Evolutionary conservation across 1,139 yeast species (phyloP).

Genomic region (Geotrichum siamense): DNA sequence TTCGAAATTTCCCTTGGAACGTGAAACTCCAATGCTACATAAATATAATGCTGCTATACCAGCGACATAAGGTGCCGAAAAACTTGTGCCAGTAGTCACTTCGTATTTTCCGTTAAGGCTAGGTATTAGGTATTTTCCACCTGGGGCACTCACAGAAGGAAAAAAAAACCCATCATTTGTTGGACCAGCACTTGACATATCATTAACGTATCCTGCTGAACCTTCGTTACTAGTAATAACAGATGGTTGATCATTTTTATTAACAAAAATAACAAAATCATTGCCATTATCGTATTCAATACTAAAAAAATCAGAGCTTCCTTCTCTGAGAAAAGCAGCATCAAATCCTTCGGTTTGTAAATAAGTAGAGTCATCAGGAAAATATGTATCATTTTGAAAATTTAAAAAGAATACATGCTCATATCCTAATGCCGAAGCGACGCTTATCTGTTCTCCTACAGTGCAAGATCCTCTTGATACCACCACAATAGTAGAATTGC

Average conservation of each 20-base stretch:
- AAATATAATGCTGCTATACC: slow-evolving; percentile 24
- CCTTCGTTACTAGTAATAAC: neutral
- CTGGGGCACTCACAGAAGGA: slow-evolving; percentile 25
- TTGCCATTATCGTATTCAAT: neutral
- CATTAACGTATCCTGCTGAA: slow-evolving; percentile 13
- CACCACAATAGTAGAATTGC: slow-evolving; percentile 4
- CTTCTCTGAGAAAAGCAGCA: slow-evolving; percentile 9
- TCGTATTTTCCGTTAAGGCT: slow-evolving; percentile 4
- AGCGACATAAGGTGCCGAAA: slow-evolving; percentile 23
- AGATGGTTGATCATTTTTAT: slow-evolving; percentile 3
- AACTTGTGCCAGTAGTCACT: slow-evolving; percentile 14
- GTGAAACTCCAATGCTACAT: slow-evolving; percentile 13
- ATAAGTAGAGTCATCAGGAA: neutral
- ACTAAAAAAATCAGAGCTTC: slow-evolving; percentile 3
- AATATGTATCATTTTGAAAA: slow-evolving; percentile 3
- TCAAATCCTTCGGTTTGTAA: neutral
- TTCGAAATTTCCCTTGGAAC: slow-evolving; percentile 11
- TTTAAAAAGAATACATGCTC: slow-evolving; percentile 6
- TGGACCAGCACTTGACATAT: slow-evolving; percentile 23
- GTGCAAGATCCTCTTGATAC: slow-evolving; percentile 3
- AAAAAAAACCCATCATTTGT: slow-evolving; percentile 23
- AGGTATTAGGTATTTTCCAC: slow-evolving; percentile 16
- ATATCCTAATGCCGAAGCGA: slow-evolving; percentile 3
- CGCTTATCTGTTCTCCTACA: slow-evolving; percentile 4
- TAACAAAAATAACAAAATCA: slow-evolving; percentile 7